phyloP scores from a whole-genome alignment of 2,329 filamentous ascomycete genomes.

The Cyanodermella asteris region DNA sequence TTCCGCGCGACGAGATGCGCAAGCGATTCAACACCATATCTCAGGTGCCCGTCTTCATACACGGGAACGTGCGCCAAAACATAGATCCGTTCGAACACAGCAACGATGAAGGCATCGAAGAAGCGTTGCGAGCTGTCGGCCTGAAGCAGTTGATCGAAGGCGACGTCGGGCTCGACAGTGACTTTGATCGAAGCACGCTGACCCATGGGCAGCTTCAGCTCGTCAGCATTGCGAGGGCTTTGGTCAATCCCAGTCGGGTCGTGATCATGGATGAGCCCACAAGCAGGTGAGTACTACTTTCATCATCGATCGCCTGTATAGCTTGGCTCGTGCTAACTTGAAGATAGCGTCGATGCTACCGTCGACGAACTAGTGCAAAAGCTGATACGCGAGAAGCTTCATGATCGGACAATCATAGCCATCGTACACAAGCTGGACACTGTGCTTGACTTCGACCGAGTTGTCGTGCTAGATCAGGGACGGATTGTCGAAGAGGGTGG shows the following conservation, averaged over 20 bases:
- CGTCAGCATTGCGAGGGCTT: constrained; percentile 38
- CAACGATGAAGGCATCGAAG: constrained; percentile 15
- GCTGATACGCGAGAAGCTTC: constrained; percentile 31
- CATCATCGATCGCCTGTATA: neutral
- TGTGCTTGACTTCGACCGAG: constrained; percentile 6
- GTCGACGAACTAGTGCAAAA: constrained; percentile 36
- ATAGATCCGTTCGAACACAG: constrained; percentile 15
- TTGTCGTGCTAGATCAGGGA: constrained; percentile 5
- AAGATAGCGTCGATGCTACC: constrained; percentile 29
- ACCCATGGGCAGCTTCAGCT: constrained; percentile 41
- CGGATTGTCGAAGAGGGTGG: neutral
- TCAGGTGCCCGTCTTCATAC: constrained; percentile 22
- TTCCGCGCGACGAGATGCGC: constrained; percentile 19
- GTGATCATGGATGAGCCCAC: constrained; percentile 21
- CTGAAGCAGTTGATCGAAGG: constrained; percentile 16
- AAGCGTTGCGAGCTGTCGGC: constrained; percentile 17
- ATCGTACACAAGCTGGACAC: constrained; percentile 32
- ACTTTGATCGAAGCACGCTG: constrained; percentile 26
- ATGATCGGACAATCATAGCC: constrained; percentile 34
- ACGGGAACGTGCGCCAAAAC: constrained; percentile 18
- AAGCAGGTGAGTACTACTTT: constrained; percentile 5
- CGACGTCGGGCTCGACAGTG: constrained; percentile 18
- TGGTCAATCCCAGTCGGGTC: constrained; percentile 25
- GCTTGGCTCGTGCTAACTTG: neutral
- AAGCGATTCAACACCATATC: constrained; percentile 20